Conservation (phyloP, 1,284 basidiomycete species). For the Trichosporon sp. region DNA sequence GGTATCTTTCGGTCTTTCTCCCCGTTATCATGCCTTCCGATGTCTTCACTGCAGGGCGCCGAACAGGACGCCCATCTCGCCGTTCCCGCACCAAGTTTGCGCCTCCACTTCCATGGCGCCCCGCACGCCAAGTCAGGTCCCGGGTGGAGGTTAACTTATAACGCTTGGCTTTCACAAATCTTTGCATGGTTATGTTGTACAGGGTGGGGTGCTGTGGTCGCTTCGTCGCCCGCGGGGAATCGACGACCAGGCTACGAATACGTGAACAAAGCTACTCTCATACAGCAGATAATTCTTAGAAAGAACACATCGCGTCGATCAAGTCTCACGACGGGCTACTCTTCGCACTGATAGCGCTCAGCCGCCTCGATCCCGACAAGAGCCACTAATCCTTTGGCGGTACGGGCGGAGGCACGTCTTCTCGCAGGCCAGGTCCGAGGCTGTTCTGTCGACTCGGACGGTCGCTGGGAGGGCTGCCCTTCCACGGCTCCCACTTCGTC, state of each 20-base stretch:
- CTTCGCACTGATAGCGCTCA: constrained; percentile 8
- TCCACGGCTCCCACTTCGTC: constrained; percentile 40
- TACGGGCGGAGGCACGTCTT: constrained; percentile 18
- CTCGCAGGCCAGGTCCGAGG: not conserved
- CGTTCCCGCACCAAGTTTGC: too few species aligned
- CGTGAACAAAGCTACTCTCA: constrained; percentile 13
- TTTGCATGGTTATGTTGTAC: constrained; percentile 11
- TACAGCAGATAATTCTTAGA: not conserved
- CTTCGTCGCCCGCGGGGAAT: not conserved
- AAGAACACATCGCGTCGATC: not conserved
- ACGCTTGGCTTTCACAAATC: not conserved
- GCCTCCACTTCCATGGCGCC: not conserved
- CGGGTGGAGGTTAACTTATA: not conserved
- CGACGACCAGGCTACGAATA: constrained; percentile 8
- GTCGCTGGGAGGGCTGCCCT: constrained; percentile 9
- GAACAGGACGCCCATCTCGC: too few species aligned
- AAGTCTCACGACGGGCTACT: constrained; percentile 1
- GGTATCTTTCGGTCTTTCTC: constrained; percentile 2
- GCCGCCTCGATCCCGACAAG: constrained; percentile 13
- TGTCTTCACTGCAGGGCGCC: too few species aligned
- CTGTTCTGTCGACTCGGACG: constrained; percentile 1
- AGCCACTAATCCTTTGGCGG: constrained; percentile 20
- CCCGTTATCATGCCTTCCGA: not conserved
- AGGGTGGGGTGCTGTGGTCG: not conserved
- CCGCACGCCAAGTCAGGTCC: not conserved